phyloP scores from a whole-genome alignment of 768 basidiomycete species.

The Leccinum sublutescens region DNA sequence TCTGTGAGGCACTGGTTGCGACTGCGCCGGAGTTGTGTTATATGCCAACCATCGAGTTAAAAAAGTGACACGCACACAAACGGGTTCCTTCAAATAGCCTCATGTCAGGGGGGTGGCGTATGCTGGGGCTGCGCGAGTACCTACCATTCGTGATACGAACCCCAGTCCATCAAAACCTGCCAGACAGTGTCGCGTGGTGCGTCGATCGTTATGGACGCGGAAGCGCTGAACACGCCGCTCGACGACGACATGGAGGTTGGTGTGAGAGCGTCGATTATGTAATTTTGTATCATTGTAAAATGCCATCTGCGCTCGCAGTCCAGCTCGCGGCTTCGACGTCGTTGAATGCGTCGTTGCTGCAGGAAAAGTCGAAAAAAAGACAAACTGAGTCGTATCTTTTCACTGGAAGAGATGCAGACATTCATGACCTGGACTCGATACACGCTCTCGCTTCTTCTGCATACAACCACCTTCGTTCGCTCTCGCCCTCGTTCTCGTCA shows the following conservation, averaged over 20 bases:
- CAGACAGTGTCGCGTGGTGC: conserved; percentile 63
- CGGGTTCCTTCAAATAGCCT: conserved; percentile 51
- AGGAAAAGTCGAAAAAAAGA: conserved; percentile 60
- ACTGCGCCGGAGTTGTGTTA: conserved; percentile 27
- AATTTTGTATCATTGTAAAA: conserved; percentile 34
- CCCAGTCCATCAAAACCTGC: conserved; percentile 59
- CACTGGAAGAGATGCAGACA: conserved; percentile 73
- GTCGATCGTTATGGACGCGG: conserved; percentile 52
- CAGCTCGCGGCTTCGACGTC: conserved; percentile 82
- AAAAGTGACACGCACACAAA: conserved; percentile 43
- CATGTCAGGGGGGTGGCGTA: conserved; percentile 1
- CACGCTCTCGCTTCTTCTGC: conserved; percentile 79
- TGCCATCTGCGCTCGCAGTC: conserved; percentile 72
- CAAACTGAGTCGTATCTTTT: conserved; percentile 84
- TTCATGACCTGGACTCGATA: conserved; percentile 86
- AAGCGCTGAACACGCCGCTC: conserved; percentile 46
- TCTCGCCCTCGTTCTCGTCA: conserved; percentile 51
- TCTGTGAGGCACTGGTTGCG: conserved; percentile 50
- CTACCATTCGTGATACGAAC: conserved; percentile 61
- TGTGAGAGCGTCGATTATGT: conserved; percentile 7
- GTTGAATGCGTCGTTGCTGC: conserved; percentile 70
- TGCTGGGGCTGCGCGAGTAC: conserved; percentile 10
- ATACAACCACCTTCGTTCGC: conserved; percentile 63
- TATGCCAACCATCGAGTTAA: not conserved
- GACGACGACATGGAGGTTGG: conserved; percentile 19